phyloP scores from a whole-genome alignment of 129 eudicot species.

The Silybum marianum region DNA sequence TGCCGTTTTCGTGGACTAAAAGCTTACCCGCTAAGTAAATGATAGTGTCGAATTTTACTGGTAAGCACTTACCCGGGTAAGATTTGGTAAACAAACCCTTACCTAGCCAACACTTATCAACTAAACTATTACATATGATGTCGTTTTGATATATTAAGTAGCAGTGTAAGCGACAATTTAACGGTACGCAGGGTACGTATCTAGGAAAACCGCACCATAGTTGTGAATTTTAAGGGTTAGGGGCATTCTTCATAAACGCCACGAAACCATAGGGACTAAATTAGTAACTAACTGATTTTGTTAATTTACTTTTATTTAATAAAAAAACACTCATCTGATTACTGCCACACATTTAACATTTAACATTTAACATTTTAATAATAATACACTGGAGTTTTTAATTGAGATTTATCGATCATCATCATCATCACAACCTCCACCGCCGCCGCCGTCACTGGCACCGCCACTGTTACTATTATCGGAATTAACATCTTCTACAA shows the following conservation, averaged over 20 bases:
- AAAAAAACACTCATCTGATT: not conserved
- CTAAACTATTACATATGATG: too few species aligned
- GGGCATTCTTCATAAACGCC: not conserved
- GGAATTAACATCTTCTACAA: conserved; percentile 30
- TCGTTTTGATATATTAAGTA: too few species aligned
- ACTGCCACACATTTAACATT: not conserved
- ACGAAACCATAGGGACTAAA: not conserved
- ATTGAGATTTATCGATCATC: not conserved
- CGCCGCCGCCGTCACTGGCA: conserved; percentile 35
- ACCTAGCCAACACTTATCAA: too few species aligned
- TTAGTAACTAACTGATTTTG: not conserved
- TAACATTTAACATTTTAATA: conserved; percentile 3
- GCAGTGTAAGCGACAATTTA: too few species aligned
- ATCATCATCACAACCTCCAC: conserved; percentile 10
- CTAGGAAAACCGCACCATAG: too few species aligned
- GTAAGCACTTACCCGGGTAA: too few species aligned
- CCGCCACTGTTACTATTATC: conserved; percentile 8
- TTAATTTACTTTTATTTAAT: not conserved
- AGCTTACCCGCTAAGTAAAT: too few species aligned
- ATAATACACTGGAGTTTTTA: not conserved
- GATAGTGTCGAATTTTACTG: too few species aligned
- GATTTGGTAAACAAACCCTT: too few species aligned
- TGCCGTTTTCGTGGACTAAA: too few species aligned
- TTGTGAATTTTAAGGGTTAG: too few species aligned
- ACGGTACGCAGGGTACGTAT: too few species aligned